A percentile compares a stretch with the other conserved stretches of the same genome.
Conservation (phyloP, 2,329 filamentous ascomycete species). For the Ustilaginoidea virens region DNA sequence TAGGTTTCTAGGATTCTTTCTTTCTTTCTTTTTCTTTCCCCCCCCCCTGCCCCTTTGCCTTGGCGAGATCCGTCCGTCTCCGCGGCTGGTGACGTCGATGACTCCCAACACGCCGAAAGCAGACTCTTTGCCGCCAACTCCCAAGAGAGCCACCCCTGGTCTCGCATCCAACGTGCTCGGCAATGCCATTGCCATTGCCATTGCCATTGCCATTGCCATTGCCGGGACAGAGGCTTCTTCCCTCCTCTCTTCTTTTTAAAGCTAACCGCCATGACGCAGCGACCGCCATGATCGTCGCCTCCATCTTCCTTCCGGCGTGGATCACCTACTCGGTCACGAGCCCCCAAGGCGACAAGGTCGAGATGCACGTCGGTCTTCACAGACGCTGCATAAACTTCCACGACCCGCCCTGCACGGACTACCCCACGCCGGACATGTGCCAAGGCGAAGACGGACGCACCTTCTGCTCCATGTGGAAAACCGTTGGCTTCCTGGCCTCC, state of each 20-base stretch:
- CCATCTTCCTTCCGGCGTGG: slow-evolving; percentile 59
- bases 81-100: too few species aligned
- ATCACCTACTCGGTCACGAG: slow-evolving; percentile 44
- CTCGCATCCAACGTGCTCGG: too few species aligned
- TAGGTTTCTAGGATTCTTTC: too few species aligned
- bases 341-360: slow-evolving; percentile 28
- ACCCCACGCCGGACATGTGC: slow-evolving; percentile 19
- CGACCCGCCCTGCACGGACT: slow-evolving; percentile 38
- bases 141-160: too few species aligned
- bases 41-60: neutral
- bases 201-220: too few species aligned
- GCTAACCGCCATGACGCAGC: slow-evolving; percentile 32
- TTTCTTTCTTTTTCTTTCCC: neutral
- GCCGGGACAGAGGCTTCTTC: too few species aligned
- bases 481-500: slow-evolving; percentile 73
- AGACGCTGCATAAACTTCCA: slow-evolving; percentile 60
- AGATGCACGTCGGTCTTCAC: slow-evolving; percentile 62
- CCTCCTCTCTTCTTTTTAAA: too few species aligned
- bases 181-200: too few species aligned
- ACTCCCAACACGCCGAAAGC: too few species aligned
- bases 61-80: too few species aligned
- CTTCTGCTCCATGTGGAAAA: slow-evolving; percentile 89
- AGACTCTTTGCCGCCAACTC: too few species aligned
- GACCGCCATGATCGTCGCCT: slow-evolving; percentile 53
- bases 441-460: slow-evolving; percentile 34